Evolutionary conservation across 306 rosid genomes (phyloP).

Genomic region (Geum urbanum): DNA sequence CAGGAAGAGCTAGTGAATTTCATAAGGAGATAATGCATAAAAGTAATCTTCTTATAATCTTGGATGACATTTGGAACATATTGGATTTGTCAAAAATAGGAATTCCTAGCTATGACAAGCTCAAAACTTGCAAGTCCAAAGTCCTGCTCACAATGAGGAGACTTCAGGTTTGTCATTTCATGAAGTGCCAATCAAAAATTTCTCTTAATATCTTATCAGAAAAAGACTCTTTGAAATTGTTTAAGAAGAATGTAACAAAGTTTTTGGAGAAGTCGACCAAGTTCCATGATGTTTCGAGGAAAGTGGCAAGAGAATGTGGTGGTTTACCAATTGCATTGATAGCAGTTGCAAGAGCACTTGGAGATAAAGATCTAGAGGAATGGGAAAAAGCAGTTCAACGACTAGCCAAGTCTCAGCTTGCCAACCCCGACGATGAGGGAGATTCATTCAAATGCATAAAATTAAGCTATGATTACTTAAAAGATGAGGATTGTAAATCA

Average conservation of each 20-base stretch:
- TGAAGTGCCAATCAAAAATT: slow-evolving; percentile 11
- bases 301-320: slow-evolving; percentile 5
- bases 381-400: background rate
- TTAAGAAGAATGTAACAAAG: background rate
- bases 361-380: slow-evolving; percentile 17
- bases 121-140: slow-evolving; percentile 5
- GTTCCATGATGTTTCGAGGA: slow-evolving; percentile 7
- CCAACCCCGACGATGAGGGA: background rate
- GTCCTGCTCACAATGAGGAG: too few species aligned
- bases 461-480: slow-evolving; percentile 24
- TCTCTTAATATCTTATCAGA: background rate
- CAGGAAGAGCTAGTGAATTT: background rate
- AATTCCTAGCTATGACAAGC: background rate
- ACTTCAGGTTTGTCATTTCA: background rate
- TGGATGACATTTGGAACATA: too few species aligned
- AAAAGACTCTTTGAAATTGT: too few species aligned
- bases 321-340: slow-evolving; percentile 13
- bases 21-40: background rate
- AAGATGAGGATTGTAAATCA: background rate
- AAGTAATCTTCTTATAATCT: background rate
- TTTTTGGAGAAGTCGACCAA: background rate
- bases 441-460: background rate
- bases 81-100: too few species aligned
- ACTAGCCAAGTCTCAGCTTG: background rate
- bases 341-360: slow-evolving; percentile 21